Evolutionary conservation across 2,329 filamentous ascomycete species (phyloP).

Genomic region (Aspergillus arachidicola): DNA sequence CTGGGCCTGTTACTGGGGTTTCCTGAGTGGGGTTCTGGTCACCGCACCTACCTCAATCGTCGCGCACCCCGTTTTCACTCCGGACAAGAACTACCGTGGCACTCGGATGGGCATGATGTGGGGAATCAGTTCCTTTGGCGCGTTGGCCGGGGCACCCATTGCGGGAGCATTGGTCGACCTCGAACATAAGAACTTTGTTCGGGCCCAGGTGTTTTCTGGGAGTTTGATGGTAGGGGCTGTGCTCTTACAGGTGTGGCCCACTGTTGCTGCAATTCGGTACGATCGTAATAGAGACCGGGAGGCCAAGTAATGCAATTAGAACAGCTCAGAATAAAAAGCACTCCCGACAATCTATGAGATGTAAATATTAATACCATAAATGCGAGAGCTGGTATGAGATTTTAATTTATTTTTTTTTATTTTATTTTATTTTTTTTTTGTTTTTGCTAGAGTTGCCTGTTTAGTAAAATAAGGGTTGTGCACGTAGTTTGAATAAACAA

Average conservation of each 20-base stretch:
- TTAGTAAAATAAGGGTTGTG: no score
- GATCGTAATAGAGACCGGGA: slow-evolving; percentile 17
- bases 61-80: slow-evolving; percentile 32
- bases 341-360: no score
- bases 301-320: neutral
- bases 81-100: slow-evolving; percentile 29
- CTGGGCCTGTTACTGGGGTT: slow-evolving; percentile 37
- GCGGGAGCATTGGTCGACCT: slow-evolving; percentile 35
- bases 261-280: slow-evolving; percentile 24
- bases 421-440: no score
- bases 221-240: slow-evolving; percentile 35
- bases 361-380: no score
- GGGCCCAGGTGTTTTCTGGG: slow-evolving; percentile 35
- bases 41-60: slow-evolving; percentile 34
- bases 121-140: slow-evolving; percentile 36
- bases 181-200: slow-evolving; percentile 27
- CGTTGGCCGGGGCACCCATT: slow-evolving; percentile 35
- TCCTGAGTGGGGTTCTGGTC: slow-evolving; percentile 33
- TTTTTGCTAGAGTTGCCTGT: no score
- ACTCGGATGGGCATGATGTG: slow-evolving; percentile 39
- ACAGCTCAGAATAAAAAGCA: no score
- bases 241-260: slow-evolving; percentile 31
- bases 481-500: no score
- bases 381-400: no score
- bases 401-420: no score